phyloP scores from a whole-genome alignment of 2,329 filamentous ascomycete genomes.

The Alternaria arbusti region DNA sequence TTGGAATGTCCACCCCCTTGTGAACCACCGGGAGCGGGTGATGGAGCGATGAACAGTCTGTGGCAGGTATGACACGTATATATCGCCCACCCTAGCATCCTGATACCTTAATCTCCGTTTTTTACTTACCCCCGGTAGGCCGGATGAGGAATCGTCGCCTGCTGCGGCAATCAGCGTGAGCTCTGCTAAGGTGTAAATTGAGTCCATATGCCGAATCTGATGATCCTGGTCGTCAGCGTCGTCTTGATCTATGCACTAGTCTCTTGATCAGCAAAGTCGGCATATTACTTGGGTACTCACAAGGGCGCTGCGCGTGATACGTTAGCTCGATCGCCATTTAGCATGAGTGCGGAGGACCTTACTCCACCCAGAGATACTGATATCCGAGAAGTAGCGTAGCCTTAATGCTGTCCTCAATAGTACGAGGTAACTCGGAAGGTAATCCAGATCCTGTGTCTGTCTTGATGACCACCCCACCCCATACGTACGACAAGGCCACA shows the following conservation, averaged over 20 bases:
- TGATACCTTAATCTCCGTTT: background rate
- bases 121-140: background rate
- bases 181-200: background rate
- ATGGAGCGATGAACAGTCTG: rapidly evolving
- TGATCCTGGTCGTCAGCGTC: rapidly evolving
- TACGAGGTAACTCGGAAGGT: background rate
- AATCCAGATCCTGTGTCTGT: background rate
- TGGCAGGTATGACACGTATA: background rate
- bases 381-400: background rate
- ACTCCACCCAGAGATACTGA: background rate
- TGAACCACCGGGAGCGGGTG: background rate
- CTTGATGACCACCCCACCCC: rapidly evolving
- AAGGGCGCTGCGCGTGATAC: background rate
- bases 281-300: rapidly evolving
- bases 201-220: background rate
- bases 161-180: background rate
- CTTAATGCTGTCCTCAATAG: background rate
- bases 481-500: background rate
- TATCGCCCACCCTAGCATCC: background rate
- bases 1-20: background rate
- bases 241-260: background rate
- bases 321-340: background rate
- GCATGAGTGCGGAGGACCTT: rapidly evolving
- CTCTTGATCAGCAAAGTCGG: background rate
- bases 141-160: background rate